Evolutionary conservation across 164 flowering plant genomes (phyloP).

Genomic region (Echeveria elegans): DNA sequence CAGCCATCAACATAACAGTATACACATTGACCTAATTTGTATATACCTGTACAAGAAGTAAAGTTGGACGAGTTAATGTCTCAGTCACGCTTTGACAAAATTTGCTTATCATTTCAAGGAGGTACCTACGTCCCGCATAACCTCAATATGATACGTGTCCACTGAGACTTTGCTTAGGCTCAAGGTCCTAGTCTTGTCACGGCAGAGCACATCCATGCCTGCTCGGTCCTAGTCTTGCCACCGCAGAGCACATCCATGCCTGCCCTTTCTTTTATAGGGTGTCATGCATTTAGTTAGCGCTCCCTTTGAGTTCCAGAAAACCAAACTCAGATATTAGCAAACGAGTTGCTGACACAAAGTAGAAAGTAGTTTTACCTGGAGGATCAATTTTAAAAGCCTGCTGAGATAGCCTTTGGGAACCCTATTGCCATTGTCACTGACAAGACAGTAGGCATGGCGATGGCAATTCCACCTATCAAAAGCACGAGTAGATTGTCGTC

Average conservation of each 20-base stretch:
- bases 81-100: not conserved
- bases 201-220: conserved; percentile 95
- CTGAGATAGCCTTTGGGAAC: conserved; percentile 59
- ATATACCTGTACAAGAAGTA: conserved; percentile 37
- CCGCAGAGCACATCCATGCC: no score
- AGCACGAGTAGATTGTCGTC: conserved; percentile 58
- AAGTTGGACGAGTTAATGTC: not conserved
- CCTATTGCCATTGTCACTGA: conserved; percentile 78
- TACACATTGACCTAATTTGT: conserved; percentile 42
- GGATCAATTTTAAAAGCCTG: conserved; percentile 29
- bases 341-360: not conserved
- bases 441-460: conserved; percentile 69
- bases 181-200: conserved; percentile 86
- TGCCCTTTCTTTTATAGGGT: conserved; percentile 94
- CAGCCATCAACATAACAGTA: conserved; percentile 47
- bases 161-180: conserved; percentile 77
- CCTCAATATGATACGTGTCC: conserved; percentile 86
- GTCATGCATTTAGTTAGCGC: conserved; percentile 96
- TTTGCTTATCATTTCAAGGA: not conserved
- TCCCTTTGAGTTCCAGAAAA: conserved; percentile 37
- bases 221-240: no score
- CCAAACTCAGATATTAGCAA: not conserved
- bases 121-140: conserved; percentile 14
- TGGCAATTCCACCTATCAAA: conserved; percentile 66
- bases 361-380: not conserved